Base-by-base conservation (phyloP, 1,139 yeast genomes). In the Saccharomyces hybrid region DNA sequence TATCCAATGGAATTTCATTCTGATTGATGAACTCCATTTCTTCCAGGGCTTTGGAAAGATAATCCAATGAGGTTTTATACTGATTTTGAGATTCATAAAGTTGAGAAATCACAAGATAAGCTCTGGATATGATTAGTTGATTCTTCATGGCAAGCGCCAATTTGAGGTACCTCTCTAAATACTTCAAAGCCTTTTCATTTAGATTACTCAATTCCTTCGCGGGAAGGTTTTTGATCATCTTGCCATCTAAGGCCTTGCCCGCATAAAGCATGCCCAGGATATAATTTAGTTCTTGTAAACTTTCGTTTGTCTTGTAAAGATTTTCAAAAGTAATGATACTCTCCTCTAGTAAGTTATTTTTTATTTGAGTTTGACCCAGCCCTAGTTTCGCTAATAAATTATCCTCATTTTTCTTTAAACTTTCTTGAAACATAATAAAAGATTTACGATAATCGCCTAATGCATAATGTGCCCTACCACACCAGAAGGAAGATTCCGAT, bases 401-500 rank as follows among this genome's bases (percentile, higher is more conserved):
- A 50, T 73, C 74, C 49, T 83, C 88, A 63, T 84, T 82, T 49
- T 76, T 72, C 61, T 81, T 83, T 50, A 82, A 60, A n/a, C 95
- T 81, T 61, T 81, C 89, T 65, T 85, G 84, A 70, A 88, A 91
- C 63, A 78, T 76, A 57, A 80, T 79, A 63, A 89, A 87, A 0
- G 98, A 86, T 58, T 80, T 80, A 11, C 82, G 79, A 62, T 77
- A 82, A 63, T 89, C 86, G 3, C 75, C 73, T 34, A 77, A 70
- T 25, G 77, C 77, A 63, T 85, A 90, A 54, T 81, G 76, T 16
- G 88, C 84, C 67, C 97, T 80, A 13, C 89, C 98, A 60, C 84
- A 76, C 97, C 97, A 90, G 60, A 87, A 86, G 29, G 85, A 76
- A 23, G 93, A 86, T 61, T 88, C 95, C n/a, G 95, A 84, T 49